Percentiles rank a stretch among this genome's conserved stretches.
Evolutionary conservation across 306 rosid genomes (phyloP).

Genomic region (Glycyrrhiza uralensis): DNA sequence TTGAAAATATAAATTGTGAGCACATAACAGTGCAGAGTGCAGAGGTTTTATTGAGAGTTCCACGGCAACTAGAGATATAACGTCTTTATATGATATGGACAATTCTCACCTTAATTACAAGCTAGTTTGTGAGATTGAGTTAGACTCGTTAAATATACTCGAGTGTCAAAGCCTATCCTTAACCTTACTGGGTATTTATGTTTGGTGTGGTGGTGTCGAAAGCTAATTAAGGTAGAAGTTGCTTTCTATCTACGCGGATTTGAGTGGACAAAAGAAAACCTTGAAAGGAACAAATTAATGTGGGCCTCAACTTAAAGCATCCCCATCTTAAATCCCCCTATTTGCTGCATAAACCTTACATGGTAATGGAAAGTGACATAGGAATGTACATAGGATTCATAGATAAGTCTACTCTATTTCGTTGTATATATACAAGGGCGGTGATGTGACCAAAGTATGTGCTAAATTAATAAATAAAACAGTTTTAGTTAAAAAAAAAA

Average conservation of each 20-base stretch:
- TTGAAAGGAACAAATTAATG: conserved; percentile 24
- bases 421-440: conserved; percentile 23
- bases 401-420: not conserved
- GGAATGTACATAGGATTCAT: not conserved
- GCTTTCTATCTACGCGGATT: conserved; percentile 44
- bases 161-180: no score
- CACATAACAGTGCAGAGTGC: no score
- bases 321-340: not conserved
- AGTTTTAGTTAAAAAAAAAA: no score
- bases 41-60: no score
- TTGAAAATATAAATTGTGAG: no score
- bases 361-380: conserved; percentile 22
- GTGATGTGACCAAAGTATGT: conserved; percentile 31
- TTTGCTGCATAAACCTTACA: conserved; percentile 3
- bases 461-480: no score
- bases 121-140: no score
- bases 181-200: no score
- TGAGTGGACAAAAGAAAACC: conserved; percentile 26
- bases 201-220: not conserved
- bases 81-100: no score
- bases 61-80: no score
- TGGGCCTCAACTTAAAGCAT: conserved; percentile 28
- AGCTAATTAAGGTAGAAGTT: conserved; percentile 5
- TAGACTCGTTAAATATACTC: no score
- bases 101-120: no score